Conservation (phyloP, 2,329 filamentous ascomycete species). For the Aspergillus nomiae region DNA sequence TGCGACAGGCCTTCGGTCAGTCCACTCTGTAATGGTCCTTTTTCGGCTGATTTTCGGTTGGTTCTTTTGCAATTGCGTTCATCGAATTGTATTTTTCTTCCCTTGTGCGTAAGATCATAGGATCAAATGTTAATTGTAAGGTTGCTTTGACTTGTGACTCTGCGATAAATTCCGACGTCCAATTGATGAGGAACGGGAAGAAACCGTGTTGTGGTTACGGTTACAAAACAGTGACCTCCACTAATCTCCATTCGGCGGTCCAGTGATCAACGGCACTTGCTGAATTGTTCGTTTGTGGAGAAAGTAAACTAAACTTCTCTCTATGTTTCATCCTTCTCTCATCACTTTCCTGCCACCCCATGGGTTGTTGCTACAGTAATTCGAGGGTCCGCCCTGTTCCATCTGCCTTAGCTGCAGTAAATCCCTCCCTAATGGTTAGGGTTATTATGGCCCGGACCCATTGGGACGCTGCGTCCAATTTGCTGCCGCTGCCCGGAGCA, state of each 20-base stretch:
- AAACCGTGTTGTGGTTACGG: neutral
- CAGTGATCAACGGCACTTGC: conserved; percentile 1
- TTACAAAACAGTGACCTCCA: neutral
- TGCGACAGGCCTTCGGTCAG: neutral
- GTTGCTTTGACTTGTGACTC: neutral
- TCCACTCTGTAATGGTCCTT: neutral
- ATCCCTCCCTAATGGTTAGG: conserved; percentile 8
- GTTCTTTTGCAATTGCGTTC: neutral
- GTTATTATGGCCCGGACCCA: conserved; percentile 19
- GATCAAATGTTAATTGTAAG: neutral
- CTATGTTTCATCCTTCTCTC: neutral
- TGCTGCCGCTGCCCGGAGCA: conserved; percentile 22
- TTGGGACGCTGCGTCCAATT: conserved; percentile 27
- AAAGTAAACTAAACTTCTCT: neutral
- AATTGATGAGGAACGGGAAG: too few species aligned
- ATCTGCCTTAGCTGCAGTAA: neutral
- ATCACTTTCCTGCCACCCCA: neutral
- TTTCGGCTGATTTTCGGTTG: neutral
- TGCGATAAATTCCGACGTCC: neutral
- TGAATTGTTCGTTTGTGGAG: conserved; percentile 3
- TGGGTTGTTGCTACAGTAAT: neutral
- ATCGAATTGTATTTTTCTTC: neutral
- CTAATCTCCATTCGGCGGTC: neutral
- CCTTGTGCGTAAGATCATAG: neutral
- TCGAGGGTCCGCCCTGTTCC: neutral